Base-by-base conservation (phyloP, 495 filamentous ascomycete genomes). In the Lasiosphaeria miniovina region DNA sequence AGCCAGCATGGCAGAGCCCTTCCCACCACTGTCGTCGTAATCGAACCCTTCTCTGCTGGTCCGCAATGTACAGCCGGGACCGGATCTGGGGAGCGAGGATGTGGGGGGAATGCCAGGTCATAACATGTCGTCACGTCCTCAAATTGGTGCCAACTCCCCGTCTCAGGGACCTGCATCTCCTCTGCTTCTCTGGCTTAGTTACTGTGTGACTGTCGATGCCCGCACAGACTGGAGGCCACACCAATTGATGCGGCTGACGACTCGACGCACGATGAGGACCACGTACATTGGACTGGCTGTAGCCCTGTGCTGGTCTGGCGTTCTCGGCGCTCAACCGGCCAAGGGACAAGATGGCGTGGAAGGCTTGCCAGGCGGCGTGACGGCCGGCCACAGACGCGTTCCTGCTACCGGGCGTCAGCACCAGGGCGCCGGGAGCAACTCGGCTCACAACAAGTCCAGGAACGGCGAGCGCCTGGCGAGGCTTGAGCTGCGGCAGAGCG, bases 201-300 rank as follows among this genome's bases (percentile, higher is more conserved):
- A 9, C 32, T 11, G 11, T 3, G 38, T 2, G 14, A 24, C 11
- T 14, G n/a, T 48, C 41, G 31, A 35, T 14, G 48, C 50, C 45
- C 41, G 53, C 51, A 59, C 52, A 52, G 55, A 62, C 40, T 52
- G 15, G 40, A 57, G 12, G 46, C n/a, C 36, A 14, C 17, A 58
- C 55, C 45, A 53, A 50, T 45, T 50, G 46, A 60, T 58, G 31
- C 46, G 52, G 35, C 59, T 55, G 51, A 54, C 36, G 45, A 54
- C 38, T 61, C 41, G 33, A 69, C 66, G 64, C 40, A 63, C 50
- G 35, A 69, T 69, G 67, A 64, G 58, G 60, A 52, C 54, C 59
- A 60, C 60, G n/a, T 64, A 65, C 52, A 38, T 69, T 52, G 53
- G 61, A 55, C 48, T 67, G 36, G 58, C 61, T 33, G 55, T 65